Conservation (phyloP, 257 asterid genomes). For the Solanum sitiens region DNA sequence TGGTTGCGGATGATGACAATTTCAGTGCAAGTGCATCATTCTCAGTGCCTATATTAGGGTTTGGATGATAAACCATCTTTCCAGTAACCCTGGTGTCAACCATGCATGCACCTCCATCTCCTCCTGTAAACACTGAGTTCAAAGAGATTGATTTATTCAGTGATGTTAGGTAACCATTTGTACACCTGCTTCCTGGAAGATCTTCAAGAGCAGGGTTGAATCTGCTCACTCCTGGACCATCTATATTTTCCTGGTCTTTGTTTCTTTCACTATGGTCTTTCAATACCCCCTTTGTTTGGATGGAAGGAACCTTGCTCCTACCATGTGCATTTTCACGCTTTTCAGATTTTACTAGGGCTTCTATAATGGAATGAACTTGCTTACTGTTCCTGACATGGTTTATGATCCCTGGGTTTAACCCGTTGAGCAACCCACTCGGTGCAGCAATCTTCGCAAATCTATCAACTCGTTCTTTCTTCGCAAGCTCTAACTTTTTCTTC, state of each 20-base stretch:
- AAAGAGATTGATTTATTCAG: slow-evolving; percentile 25
- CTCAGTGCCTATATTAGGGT: slow-evolving; percentile 18
- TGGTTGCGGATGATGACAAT: slow-evolving; percentile 37
- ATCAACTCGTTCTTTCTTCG: slow-evolving; percentile 76
- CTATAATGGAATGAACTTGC: slow-evolving; percentile 88
- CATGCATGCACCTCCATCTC: slow-evolving; percentile 18
- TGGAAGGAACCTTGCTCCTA: slow-evolving; percentile 12
- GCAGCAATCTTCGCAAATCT: slow-evolving; percentile 86
- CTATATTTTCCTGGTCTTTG: background rate
- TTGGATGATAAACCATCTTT: slow-evolving; percentile 10
- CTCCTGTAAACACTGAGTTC: slow-evolving; percentile 12
- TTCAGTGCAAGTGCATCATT: slow-evolving; percentile 45
- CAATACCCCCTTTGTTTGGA: slow-evolving; percentile 15
- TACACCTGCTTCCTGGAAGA: slow-evolving; percentile 25
- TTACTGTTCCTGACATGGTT: slow-evolving; percentile 89
- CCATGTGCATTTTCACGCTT: slow-evolving; percentile 24
- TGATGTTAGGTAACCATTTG: slow-evolving; percentile 12
- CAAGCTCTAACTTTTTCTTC: slow-evolving; percentile 66
- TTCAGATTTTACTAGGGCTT: slow-evolving; percentile 68
- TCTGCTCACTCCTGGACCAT: slow-evolving; percentile 5
- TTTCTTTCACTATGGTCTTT: slow-evolving; percentile 15
- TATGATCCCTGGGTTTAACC: slow-evolving; percentile 86
- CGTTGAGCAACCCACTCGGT: slow-evolving; percentile 89
- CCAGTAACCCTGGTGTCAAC: slow-evolving; percentile 20
- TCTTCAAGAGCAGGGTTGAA: slow-evolving; percentile 9